Evolutionary conservation across 805 yeast genomes (phyloP), one percentile per base, ranked within the genome.

Genomic region (Starmerella floricola): DNA sequence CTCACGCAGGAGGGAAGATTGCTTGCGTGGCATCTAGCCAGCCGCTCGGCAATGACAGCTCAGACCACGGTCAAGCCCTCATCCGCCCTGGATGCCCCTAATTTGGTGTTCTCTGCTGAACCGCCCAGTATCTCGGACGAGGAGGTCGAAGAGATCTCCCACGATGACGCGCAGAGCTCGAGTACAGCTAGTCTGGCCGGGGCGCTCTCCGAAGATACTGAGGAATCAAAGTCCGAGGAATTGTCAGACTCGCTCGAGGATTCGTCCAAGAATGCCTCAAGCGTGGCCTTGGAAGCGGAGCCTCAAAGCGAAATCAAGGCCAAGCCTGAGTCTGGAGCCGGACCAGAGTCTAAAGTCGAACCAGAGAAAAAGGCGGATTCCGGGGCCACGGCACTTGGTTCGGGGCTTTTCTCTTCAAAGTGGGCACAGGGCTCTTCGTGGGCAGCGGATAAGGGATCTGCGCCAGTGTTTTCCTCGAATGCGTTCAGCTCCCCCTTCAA

Each of bases 1-100:
- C 38, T 54, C 15, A 47, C 52, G 5, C 52, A 52, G 26, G 49
- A 42, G 31, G 57, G 58, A 3, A 18, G 41, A 3, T 8, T 54
- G 3, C 32, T 49, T 1, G 56, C 48, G 13, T 52, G 55, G 55
- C 16, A 36, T 18, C 29, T 54, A 8, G 50, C 18, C 15, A 41
- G 33, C 32, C 29, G 21, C 12, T 8, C 21, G 4, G 40, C 40
- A 3, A 29, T 29, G 13, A 8, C 12, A 16, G 16, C 8, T 3
- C 17, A 29, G 8, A 27, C 20, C n/a, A 8, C 10, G n/a, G 19
- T n/a, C 13, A 6, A 23, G 16, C 35, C 38, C n/a, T 10, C 30
- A 18, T 5, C 12, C 15, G n/a, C n/a, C 17, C 16, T 26, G 35
- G 26, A 35, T 4, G 24, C 15, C 30, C 21, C 44, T 8, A 20